Base-by-base conservation (phyloP, 192 early-diverging fungal species). In the Mortierella hygrophila region DNA sequence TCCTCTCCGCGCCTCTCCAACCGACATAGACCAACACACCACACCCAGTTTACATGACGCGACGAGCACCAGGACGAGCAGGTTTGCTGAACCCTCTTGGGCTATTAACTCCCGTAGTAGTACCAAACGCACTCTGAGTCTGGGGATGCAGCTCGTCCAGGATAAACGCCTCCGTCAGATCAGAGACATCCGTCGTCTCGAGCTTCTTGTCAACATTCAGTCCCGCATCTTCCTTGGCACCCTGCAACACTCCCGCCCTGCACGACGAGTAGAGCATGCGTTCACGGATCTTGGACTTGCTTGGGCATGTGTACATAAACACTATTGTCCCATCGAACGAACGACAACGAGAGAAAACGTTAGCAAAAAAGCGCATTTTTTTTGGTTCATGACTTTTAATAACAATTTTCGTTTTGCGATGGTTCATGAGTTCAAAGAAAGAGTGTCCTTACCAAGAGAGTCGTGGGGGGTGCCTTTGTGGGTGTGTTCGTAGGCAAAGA, bases 211-310 rank as follows among this genome's bases (percentile, higher is more conserved):
- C 89, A 9, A 96, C 89, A 37, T 87, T 75, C 32, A 96, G 68
- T 11, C 87, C 91, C 57, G 91, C 78, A 26, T 90, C 88, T 5
- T 89, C 89, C 85, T 94, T 91, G 32, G 93, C 90, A 57, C 76
- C 89, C 13, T 87, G 78, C 55, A 95, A 77, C 29, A 97, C 90
- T 42, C 90, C 93, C 26, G 89, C 83, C 63, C 94, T 91, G 68
- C 93, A 95, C 1, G 97, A 92, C 15, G 97, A 96, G 88, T 96
- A 98, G 44, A 97, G 77, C 98, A 98, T 99, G n/a, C 95, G 91
- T 65, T 96, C 92, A 54, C 95, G 94, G 75, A 99, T 94, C 86
- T 96, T 96, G 72, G 95, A 94, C 11, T 87, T 75, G 37, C 93
- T 88, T 13, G 98, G 97, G 79, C 97, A 99, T 37, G 94, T 94